Base-by-base conservation (phyloP, 768 basidiomycete species). In the Gyrodon lividus region DNA sequence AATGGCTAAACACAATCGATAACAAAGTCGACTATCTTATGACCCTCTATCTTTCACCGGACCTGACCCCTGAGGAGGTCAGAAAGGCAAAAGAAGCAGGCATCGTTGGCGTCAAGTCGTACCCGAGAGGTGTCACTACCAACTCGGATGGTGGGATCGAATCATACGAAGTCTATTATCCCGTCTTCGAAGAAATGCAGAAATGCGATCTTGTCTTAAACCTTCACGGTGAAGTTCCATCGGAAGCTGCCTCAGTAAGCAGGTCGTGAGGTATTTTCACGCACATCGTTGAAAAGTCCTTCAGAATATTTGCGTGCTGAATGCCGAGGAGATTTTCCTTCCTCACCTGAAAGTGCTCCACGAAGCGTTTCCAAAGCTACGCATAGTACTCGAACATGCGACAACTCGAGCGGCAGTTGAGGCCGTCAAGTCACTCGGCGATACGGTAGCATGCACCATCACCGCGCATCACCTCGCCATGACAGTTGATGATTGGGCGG, bases 61-160 rank as follows among this genome's bases (percentile, higher is more conserved):
- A 89, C 43, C 80, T 98, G 50, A 96, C 93, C 2, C 91, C 93
- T 5, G 86, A 87, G 17, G 93, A 97, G 65, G 86, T 98, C 60
- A 79, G 80, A 61, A 95, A 91, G 69, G 97, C 96, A 12, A 87
- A 87, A 48, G 70, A 76, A 31, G 87, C 89, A 16, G 96, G 97
- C 17, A 81, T 99, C 55, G 80, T 79, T 41, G 81, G 96, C 35
- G 92, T 99, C 59, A 98, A 99, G 71, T 94, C 91, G 14, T 99
- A 99, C 68, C 97, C 97, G 43, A 79, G 91, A 54, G 97, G 97
- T 9, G 96, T 99, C 4, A 99, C 97, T 20, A 99, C 97, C 31
- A 96, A 98, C 69, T 95, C 92, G 12, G 92, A 94, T 51, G 86
- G 90, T 30, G 97, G 97, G 6, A 96, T 98, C 58, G 96, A 98